These are phyloP conservation scores for Colletotrichum musae DNA, from an alignment of 2,329 filamentous ascomycete genomes.

Conservation along the genomic window DNA sequence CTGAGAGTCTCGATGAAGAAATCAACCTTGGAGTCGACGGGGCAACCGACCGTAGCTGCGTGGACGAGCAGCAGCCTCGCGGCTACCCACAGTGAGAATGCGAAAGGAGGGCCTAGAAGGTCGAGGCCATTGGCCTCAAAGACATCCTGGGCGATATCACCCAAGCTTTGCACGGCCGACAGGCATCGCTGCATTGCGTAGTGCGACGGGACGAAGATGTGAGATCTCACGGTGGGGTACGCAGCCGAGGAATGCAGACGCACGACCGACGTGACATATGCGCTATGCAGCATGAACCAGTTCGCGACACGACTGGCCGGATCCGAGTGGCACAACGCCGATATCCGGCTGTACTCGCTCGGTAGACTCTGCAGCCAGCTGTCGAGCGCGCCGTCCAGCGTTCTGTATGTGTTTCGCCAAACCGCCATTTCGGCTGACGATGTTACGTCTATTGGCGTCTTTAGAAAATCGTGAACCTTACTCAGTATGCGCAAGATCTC, in stretches of 20 bases:
- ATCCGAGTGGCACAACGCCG: constrained; percentile 60
- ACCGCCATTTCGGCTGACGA: constrained; percentile 54
- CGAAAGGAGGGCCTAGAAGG: constrained; percentile 59
- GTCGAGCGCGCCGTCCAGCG: constrained; percentile 56
- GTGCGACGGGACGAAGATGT: constrained; percentile 59
- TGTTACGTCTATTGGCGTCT: constrained; percentile 56
- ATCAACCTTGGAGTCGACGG: constrained; percentile 56
- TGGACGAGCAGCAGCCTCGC: constrained; percentile 58
- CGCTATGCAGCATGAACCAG: constrained; percentile 63
- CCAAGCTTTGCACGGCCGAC: constrained; percentile 59
- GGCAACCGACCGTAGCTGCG: constrained; percentile 54
- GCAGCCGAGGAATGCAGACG: constrained; percentile 60
- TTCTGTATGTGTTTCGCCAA: constrained; percentile 59
- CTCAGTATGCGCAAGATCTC: constrained; percentile 60
- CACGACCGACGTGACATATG: constrained; percentile 60
- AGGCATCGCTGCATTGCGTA: constrained; percentile 62
- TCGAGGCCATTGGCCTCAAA: constrained; percentile 60
- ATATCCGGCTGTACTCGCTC: constrained; percentile 62
- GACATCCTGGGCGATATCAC: constrained; percentile 60
- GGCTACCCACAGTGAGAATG: constrained; percentile 61
- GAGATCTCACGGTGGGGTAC: constrained; percentile 57
- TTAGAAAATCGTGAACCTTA: constrained; percentile 59
- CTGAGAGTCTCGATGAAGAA: constrained; percentile 60
- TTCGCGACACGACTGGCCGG: constrained; percentile 62
- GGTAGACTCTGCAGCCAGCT: constrained; percentile 59